phyloP scores from a whole-genome alignment of 306 rosid genomes.

The Parietaria judaica region DNA sequence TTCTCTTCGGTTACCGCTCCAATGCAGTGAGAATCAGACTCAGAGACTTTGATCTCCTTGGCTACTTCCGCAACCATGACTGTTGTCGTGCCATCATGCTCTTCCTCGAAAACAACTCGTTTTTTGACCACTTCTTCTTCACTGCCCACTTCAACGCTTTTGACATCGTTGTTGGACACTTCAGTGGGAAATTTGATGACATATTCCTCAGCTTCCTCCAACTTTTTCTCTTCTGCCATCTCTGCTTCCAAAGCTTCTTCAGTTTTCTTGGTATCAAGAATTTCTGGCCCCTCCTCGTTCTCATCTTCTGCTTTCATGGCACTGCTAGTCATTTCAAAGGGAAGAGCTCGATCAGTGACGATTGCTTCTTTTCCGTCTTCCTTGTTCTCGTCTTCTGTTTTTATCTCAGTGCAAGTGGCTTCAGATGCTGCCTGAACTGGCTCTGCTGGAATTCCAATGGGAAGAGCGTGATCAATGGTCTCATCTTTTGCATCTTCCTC shows the following conservation, averaged over 20 bases:
- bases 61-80: slow-evolving; percentile 13
- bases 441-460: not conserved
- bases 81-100: not conserved
- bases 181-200: not conserved
- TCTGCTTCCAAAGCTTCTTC: slow-evolving; percentile 3
- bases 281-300: not conserved
- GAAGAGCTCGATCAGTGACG: slow-evolving; percentile 2
- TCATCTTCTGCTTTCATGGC: not conserved
- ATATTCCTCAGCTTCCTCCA: slow-evolving; percentile 18
- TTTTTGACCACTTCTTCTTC: not conserved
- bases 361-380: too few relatives aligned
- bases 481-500: not conserved
- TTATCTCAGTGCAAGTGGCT: slow-evolving; percentile 7
- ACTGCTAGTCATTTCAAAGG: not conserved
- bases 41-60: not conserved
- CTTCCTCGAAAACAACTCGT: not conserved
- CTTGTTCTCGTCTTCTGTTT: too few relatives aligned
- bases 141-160: slow-evolving; percentile 6
- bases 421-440: not conserved
- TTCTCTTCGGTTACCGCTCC: slow-evolving; percentile 9
- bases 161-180: not conserved
- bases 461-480: not conserved
- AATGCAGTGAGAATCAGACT: not conserved
- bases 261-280: slow-evolving; percentile 1
- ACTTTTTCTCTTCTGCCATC: slow-evolving; percentile 13